Evolutionary conservation across 495 filamentous ascomycete species (phyloP).

Genomic region (Daldinia caldariorum): DNA sequence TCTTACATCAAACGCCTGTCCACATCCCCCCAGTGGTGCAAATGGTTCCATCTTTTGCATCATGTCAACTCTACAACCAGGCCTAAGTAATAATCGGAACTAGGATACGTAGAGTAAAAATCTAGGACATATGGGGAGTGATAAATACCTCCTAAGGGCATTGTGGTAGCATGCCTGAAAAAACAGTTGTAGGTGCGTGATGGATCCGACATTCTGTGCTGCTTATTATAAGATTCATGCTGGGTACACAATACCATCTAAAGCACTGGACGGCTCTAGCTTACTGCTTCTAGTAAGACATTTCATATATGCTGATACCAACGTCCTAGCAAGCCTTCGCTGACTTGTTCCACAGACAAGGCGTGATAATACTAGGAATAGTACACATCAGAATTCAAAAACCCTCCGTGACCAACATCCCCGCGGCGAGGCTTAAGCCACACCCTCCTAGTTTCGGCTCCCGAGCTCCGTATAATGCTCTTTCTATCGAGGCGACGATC

Average conservation of each 20-base stretch:
- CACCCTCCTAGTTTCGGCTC: constrained; percentile 9
- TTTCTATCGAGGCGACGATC: constrained; percentile 18
- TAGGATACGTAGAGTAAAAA: too few species aligned
- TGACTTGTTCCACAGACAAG: constrained; percentile 5
- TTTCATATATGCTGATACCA: constrained; percentile 3
- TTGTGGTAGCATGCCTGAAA: not conserved
- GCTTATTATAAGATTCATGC: not conserved
- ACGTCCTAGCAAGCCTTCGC: not conserved
- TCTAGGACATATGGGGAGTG: too few species aligned
- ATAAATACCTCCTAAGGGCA: not conserved
- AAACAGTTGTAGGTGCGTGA: not conserved
- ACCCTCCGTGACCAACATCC: not conserved
- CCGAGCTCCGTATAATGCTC: constrained; percentile 22
- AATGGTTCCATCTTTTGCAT: not conserved
- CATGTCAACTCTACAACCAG: not conserved
- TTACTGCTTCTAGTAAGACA: constrained; percentile 2
- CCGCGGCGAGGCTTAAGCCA: constrained; percentile 13
- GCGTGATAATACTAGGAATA: not conserved
- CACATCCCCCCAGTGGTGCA: not conserved
- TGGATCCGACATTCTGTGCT: not conserved
- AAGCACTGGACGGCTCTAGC: not conserved
- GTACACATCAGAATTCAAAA: not conserved
- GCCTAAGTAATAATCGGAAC: not conserved
- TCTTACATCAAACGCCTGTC: not conserved
- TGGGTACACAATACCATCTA: not conserved